phyloP scores from a whole-genome alignment of 192 early-diverging fungal species.

The Linnemannia elongata region DNA sequence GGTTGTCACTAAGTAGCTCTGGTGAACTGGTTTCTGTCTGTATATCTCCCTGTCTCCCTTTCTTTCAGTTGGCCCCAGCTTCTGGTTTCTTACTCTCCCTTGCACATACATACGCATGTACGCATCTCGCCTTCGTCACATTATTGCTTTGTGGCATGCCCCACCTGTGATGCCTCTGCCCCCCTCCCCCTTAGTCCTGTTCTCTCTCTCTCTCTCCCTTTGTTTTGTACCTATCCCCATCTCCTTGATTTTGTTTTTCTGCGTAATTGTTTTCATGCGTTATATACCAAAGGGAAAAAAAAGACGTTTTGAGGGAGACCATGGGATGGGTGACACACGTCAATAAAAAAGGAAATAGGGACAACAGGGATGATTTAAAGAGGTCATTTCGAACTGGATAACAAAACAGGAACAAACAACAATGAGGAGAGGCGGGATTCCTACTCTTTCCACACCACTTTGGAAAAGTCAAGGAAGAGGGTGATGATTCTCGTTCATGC shows the following conservation, averaged over 20 bases:
- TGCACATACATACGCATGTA: background rate
- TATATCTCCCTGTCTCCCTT: background rate
- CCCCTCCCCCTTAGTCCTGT: background rate
- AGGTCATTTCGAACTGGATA: background rate
- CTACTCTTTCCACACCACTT: slow-evolving; percentile 20
- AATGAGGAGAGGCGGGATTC: slow-evolving; percentile 11
- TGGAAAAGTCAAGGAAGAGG: background rate
- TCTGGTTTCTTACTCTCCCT: background rate
- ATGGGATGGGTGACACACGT: background rate
- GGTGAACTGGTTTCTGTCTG: background rate
- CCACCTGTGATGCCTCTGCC: background rate
- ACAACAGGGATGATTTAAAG: background rate
- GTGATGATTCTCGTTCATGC: slow-evolving; percentile 31
- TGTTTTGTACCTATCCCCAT: background rate
- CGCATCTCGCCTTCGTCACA: background rate
- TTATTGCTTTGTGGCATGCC: background rate
- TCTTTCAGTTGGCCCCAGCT: background rate
- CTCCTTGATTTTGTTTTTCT: background rate
- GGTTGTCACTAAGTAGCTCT: background rate
- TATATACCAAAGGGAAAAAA: background rate
- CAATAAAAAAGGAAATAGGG: background rate
- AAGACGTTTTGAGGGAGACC: background rate
- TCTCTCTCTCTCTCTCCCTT: background rate
- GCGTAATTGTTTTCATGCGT: background rate
- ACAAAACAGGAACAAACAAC: background rate